A percentile compares a stretch with the other conserved stretches of the same genome.
Conservation (phyloP, 106 monocot species). For the Gastrodia elata region DNA sequence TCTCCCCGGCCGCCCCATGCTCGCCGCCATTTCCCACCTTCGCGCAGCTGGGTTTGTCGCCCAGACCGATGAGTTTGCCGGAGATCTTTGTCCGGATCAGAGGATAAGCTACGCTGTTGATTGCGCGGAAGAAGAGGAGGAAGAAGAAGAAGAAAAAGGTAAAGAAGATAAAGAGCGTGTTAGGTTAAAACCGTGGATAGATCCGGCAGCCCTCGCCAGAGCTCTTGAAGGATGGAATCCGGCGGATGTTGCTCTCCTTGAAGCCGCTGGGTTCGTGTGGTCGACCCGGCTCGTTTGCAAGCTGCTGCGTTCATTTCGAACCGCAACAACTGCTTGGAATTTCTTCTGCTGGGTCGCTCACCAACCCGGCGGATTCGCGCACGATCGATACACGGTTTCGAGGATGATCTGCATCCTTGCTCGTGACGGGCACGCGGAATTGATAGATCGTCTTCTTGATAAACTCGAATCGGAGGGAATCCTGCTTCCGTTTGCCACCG, state of each 20-base stretch:
- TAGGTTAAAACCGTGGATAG: conserved; percentile 70
- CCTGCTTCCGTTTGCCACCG: conserved; percentile 57
- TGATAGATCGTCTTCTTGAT: conserved; percentile 47
- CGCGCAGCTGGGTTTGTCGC: conserved; percentile 35
- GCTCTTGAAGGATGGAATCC: conserved; percentile 67
- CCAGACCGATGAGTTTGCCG: conserved; percentile 40
- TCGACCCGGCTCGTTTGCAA: conserved; percentile 80
- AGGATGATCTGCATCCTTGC: conserved; percentile 79
- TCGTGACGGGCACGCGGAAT: conserved; percentile 35
- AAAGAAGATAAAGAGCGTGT: background rate
- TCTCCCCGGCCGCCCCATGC: conserved; percentile 36
- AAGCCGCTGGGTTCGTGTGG: conserved; percentile 59
- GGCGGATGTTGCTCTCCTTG: conserved; percentile 43
- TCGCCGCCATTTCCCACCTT: conserved; percentile 41
- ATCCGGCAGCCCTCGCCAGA: conserved; percentile 50
- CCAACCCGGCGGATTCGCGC: conserved; percentile 53
- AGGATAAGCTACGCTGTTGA: conserved; percentile 47
- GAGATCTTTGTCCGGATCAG: conserved; percentile 34
- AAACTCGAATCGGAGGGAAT: conserved; percentile 72
- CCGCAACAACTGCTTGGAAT: conserved; percentile 66
- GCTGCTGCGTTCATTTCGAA: conserved; percentile 68
- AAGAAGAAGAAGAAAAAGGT: conserved; percentile 19
- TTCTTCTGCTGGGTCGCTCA: conserved; percentile 90
- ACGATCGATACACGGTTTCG: conserved; percentile 53
- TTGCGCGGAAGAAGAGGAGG: conserved; percentile 6